These are phyloP conservation scores for Biancaea sappan DNA, from an alignment of 306 rosid genomes.

Conservation along the genomic window DNA sequence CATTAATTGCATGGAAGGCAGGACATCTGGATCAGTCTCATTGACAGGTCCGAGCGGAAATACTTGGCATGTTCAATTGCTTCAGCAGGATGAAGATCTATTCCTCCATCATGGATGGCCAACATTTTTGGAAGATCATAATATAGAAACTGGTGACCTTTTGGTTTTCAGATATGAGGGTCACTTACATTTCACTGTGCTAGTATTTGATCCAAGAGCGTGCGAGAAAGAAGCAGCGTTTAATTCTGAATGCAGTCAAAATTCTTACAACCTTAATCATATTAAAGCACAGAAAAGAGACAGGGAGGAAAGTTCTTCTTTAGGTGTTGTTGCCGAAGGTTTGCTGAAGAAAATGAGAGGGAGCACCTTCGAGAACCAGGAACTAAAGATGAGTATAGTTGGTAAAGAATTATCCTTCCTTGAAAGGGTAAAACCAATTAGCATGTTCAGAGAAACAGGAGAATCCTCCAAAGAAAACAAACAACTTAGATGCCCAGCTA, in stretches of 20 bases:
- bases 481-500: conserved; percentile 30
- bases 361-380: conserved; percentile 40
- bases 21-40: conserved; percentile 52
- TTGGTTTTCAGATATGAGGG: conserved; percentile 81
- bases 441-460: conserved; percentile 42
- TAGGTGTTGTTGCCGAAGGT: conserved; percentile 42
- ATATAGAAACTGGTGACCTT: conserved; percentile 76
- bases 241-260: conserved; percentile 62
- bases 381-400: conserved; percentile 29
- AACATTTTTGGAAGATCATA: conserved; percentile 68
- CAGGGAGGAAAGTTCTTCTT: conserved; percentile 50
- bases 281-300: conserved; percentile 40
- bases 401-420: conserved; percentile 39
- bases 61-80: conserved; percentile 61
- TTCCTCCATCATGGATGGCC: conserved; percentile 79
- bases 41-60: conserved; percentile 84
- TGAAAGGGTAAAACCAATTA: conserved; percentile 45
- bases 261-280: conserved; percentile 30
- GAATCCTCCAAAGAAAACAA: conserved; percentile 38
- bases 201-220: conserved; percentile 73
- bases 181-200: conserved; percentile 70
- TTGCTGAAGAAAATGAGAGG: conserved; percentile 61
- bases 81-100: conserved; percentile 57
- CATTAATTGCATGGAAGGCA: conserved; percentile 58
- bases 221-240: conserved; percentile 89